Conservation (phyloP, 2,329 filamentous ascomycete genomes). For the Fusarium temperatum region DNA sequence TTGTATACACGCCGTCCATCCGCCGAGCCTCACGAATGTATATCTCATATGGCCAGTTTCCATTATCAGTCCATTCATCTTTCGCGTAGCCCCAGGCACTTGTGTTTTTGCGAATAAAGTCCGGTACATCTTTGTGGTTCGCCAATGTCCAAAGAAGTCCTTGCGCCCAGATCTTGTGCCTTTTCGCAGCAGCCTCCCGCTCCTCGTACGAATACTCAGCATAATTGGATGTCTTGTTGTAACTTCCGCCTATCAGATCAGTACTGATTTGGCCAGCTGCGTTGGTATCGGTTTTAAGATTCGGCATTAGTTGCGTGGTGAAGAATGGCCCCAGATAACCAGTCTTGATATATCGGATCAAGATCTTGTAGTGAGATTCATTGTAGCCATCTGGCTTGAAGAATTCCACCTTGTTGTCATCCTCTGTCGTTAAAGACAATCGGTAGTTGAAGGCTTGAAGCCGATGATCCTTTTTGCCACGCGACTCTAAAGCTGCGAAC, state of each 20-base stretch:
- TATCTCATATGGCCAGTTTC: constrained; percentile 25
- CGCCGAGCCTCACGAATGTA: constrained; percentile 24
- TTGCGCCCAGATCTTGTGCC: constrained; percentile 22
- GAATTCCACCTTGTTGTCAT: constrained; percentile 17
- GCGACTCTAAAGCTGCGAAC: background rate
- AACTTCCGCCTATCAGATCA: constrained; percentile 24
- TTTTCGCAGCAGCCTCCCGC: background rate
- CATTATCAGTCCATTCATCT: constrained; percentile 14
- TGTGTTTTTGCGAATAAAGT: background rate
- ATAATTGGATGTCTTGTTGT: constrained; percentile 17
- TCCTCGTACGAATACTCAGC: constrained; percentile 24
- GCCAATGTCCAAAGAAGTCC: constrained; percentile 24
- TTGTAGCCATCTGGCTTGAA: constrained; percentile 25
- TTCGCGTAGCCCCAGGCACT: constrained; percentile 23
- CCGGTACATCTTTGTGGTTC: constrained; percentile 6
- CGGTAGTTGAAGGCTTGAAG: constrained; percentile 33
- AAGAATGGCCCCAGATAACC: constrained; percentile 19
- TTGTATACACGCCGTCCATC: constrained; percentile 23
- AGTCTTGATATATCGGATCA: constrained; percentile 22
- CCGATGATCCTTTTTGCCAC: constrained; percentile 19
- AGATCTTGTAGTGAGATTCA: constrained; percentile 13
- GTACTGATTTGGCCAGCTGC: constrained; percentile 27
- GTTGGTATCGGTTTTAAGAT: constrained; percentile 27
- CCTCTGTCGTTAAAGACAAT: background rate
- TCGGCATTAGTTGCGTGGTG: constrained; percentile 25